Conservation (phyloP, 2,329 filamentous ascomycete species). For the Arthrobotrys pseudoclavata region DNA sequence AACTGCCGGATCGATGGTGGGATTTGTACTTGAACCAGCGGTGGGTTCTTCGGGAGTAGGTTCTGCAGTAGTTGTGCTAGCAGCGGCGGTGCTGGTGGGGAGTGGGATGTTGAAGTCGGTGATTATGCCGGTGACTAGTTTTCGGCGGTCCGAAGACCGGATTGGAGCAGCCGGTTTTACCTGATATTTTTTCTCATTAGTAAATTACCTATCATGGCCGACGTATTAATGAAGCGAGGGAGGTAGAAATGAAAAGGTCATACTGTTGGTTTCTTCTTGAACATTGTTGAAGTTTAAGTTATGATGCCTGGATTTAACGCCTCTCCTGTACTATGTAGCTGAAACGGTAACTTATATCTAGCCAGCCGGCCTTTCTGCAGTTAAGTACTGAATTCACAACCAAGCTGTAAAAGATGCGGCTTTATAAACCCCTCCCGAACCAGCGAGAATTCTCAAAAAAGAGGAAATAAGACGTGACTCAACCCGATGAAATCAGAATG, state of each 20-base stretch:
- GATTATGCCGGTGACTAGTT: constrained; percentile 77
- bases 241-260: no score
- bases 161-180: constrained; percentile 77
- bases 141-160: constrained; percentile 77
- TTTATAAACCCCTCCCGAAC: constrained; percentile 8
- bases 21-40: constrained; percentile 29
- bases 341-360: no score
- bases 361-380: no score
- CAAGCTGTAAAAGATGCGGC: neutral
- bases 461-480: neutral
- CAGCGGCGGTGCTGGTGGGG: constrained; percentile 1
- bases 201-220: neutral
- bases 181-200: constrained; percentile 64
- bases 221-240: neutral
- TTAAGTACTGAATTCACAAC: neutral
- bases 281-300: constrained; percentile 28
- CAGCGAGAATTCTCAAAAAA: neutral
- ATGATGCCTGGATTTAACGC: neutral
- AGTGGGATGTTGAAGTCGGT: constrained; percentile 69
- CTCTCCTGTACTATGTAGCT: no score
- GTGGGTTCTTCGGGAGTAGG: constrained; percentile 60
- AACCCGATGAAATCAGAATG: constrained; percentile 32
- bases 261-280: constrained; percentile 57
- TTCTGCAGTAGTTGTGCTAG: constrained; percentile 66
- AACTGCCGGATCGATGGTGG: constrained; percentile 30